phyloP scores from a whole-genome alignment of 2,329 filamentous ascomycete genomes.

The Macrophomina pseudophaseolina region DNA sequence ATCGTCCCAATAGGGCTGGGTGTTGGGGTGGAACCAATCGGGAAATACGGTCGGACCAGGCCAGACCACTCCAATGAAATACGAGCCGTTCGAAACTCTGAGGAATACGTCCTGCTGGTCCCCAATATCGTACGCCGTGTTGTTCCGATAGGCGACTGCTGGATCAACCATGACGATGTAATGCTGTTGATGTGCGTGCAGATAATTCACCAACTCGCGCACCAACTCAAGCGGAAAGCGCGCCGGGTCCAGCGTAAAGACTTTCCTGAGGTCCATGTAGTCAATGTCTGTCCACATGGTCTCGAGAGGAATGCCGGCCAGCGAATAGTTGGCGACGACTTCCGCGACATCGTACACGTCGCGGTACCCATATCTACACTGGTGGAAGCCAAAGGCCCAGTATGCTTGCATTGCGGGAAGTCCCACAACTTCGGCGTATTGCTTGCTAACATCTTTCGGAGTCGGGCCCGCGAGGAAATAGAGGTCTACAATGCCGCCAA shows the following conservation, averaged over 20 bases:
- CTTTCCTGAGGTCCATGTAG: conserved; percentile 65
- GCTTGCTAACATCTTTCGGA: conserved; percentile 53
- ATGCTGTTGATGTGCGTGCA: conserved; percentile 70
- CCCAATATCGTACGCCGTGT: conserved; percentile 65
- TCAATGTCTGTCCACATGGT: conserved; percentile 78
- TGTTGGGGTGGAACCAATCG: conserved; percentile 75
- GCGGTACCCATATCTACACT: conserved; percentile 58
- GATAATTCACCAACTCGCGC: conserved; percentile 67
- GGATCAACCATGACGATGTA: conserved; percentile 83
- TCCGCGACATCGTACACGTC: conserved; percentile 70
- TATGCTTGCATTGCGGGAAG: conserved; percentile 57
- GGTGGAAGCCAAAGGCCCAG: conserved; percentile 59
- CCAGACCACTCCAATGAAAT: conserved; percentile 73
- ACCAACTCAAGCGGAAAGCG: conserved; percentile 67
- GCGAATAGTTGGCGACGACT: conserved; percentile 70
- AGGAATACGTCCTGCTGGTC: conserved; percentile 62
- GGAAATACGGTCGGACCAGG: conserved; percentile 74
- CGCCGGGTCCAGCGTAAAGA: conserved; percentile 70
- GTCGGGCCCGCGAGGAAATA: conserved; percentile 58
- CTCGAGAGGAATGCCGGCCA: conserved; percentile 69
- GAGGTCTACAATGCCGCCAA: conserved; percentile 76
- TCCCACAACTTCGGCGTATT: conserved; percentile 58
- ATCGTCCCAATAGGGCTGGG: conserved; percentile 70
- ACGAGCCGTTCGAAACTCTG: conserved; percentile 58
- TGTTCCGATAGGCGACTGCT: conserved; percentile 57